Conservation (phyloP, 768 basidiomycete species). For the Phaffia australis region DNA sequence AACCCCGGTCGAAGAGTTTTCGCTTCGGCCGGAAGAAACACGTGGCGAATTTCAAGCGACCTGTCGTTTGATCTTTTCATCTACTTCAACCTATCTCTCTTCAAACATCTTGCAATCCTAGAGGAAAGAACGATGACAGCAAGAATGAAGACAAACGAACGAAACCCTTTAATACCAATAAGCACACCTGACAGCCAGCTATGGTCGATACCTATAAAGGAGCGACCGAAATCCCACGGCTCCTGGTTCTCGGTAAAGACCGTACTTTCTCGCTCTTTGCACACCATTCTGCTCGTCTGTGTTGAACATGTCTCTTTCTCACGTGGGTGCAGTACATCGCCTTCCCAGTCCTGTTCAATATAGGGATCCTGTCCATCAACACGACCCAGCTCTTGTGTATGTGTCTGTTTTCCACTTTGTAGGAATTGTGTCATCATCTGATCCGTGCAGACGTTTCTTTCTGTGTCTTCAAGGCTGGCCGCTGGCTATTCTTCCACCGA, state of each 20-base stretch:
- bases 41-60: background rate
- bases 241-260: constrained; percentile 16
- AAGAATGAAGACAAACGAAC: no score
- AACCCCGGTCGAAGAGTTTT: no score
- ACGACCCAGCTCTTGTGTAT: constrained; percentile 17
- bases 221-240: constrained; percentile 9
- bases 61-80: background rate
- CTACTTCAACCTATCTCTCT: background rate
- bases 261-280: background rate
- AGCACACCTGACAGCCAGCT: background rate
- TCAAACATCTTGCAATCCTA: background rate
- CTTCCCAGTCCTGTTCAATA: constrained; percentile 12
- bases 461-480: constrained; percentile 7
- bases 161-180: no score
- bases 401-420: background rate
- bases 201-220: constrained; percentile 1
- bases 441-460: background rate
- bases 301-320: background rate
- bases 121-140: background rate
- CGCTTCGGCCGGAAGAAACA: background rate
- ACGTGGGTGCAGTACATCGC: background rate
- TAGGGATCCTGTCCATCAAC: constrained; percentile 10
- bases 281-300: background rate
- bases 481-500: constrained; percentile 8
- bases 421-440: background rate